Conservation (phyloP, 1,284 basidiomycete genomes). For the Sanghuangporus sanghuang region DNA sequence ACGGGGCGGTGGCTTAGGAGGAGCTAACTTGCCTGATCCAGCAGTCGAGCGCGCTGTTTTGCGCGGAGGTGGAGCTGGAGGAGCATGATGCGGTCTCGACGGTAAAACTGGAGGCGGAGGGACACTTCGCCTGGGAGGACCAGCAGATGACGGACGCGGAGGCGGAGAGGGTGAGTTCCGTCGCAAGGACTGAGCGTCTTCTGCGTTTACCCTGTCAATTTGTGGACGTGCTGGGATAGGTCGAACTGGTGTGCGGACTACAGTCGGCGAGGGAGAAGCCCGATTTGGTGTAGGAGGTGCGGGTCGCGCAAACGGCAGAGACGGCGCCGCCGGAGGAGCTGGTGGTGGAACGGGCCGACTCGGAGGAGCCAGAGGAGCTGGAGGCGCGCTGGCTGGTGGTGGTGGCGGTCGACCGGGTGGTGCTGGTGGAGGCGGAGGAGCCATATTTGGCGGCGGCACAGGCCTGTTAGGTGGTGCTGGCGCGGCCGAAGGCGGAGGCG, state of each 20-base stretch:
- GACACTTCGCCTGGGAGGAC: slow-evolving; percentile 5
- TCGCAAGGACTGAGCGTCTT: slow-evolving; percentile 15
- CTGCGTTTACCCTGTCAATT: slow-evolving; percentile 23
- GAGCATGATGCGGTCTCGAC: slow-evolving; percentile 26
- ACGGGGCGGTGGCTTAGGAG: slow-evolving; percentile 30
- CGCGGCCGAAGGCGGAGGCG: slow-evolving; percentile 23
- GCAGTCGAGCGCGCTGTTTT: slow-evolving; percentile 20
- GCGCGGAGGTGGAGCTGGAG: slow-evolving; percentile 19
- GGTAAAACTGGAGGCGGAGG: slow-evolving; percentile 29
- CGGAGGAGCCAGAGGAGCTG: slow-evolving; percentile 19
- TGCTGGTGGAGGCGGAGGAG: slow-evolving; percentile 19
- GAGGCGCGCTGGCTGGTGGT: slow-evolving; percentile 19
- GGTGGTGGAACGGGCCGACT: slow-evolving; percentile 26
- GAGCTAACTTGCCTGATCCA: slow-evolving; percentile 15
- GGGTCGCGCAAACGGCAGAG: slow-evolving; percentile 23
- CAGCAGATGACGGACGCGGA: slow-evolving; percentile 25
- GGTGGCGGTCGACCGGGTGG: slow-evolving; percentile 27
- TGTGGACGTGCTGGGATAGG: slow-evolving; percentile 25
- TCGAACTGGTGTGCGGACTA: slow-evolving; percentile 22
- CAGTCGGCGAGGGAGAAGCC: slow-evolving; percentile 33
- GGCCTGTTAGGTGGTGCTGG: slow-evolving; percentile 28
- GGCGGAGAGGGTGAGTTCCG: slow-evolving; percentile 24
- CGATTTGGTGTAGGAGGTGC: slow-evolving; percentile 22
- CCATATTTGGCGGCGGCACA: slow-evolving; percentile 20
- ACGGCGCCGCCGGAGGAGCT: slow-evolving; percentile 24